Percentiles rank a stretch among this genome's conserved stretches.
These are phyloP conservation scores for Plenodomus biglobosus DNA, from an alignment of 2,329 filamentous ascomycete species.

Conservation along the genomic window DNA sequence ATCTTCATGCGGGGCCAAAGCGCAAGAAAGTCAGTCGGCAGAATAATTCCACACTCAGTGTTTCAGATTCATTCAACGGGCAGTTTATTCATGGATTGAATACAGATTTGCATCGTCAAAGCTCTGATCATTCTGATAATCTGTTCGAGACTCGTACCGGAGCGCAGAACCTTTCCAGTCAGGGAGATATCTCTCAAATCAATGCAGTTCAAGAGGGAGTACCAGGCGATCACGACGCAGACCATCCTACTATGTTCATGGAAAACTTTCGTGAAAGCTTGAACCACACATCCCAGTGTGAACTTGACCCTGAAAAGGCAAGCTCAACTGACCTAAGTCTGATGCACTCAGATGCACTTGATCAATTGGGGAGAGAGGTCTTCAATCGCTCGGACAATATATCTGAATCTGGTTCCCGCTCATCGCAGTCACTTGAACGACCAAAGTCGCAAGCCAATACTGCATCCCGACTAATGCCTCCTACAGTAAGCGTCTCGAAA, in stretches of 20 bases:
- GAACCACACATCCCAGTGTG: neutral
- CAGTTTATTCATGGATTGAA: neutral
- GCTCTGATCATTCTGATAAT: constrained; percentile 1
- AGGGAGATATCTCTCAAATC: constrained; percentile 5
- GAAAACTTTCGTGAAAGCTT: neutral
- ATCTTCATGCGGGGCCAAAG: constrained; percentile 1
- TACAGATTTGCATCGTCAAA: neutral
- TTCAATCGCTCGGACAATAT: neutral
- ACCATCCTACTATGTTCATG: neutral
- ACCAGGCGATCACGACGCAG: constrained; percentile 12
- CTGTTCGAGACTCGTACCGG: constrained; percentile 8
- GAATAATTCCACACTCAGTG: constrained; percentile 12
- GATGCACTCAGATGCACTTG: constrained; percentile 14
- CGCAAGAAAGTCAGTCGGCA: constrained; percentile 27
- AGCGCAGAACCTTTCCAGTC: neutral
- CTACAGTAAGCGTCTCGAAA: neutral
- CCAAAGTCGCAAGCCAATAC: constrained; percentile 38
- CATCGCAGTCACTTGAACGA: constrained; percentile 16
- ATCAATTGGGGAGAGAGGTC: constrained; percentile 6
- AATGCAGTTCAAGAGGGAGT: constrained; percentile 6
- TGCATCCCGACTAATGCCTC: constrained; percentile 32
- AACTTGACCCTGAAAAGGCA: neutral
- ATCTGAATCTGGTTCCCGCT: constrained; percentile 4
- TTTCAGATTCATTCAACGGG: neutral
- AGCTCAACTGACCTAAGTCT: constrained; percentile 10